Evolutionary conservation across 1,284 basidiomycete species (phyloP).

Genomic region (Cerrena zonata): DNA sequence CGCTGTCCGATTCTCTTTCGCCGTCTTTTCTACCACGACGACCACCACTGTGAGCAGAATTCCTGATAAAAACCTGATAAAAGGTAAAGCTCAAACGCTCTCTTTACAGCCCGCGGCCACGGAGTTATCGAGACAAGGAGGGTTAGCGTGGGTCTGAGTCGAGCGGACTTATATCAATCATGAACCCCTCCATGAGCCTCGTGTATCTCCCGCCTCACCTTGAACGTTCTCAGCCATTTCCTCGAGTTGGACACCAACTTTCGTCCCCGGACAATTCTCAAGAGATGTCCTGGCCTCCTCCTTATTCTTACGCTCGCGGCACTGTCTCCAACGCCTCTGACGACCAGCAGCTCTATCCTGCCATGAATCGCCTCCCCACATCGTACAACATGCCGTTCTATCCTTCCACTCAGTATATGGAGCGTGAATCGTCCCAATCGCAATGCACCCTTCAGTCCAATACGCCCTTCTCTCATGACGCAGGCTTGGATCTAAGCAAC

Average conservation of each 20-base stretch:
- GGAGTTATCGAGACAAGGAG: background rate
- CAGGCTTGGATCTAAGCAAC: background rate
- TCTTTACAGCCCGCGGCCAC: background rate
- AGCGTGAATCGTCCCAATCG: background rate
- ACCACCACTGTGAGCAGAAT: background rate
- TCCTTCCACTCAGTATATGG: background rate
- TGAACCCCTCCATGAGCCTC: constrained; percentile 24
- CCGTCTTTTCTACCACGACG: background rate
- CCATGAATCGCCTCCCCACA: constrained; percentile 22
- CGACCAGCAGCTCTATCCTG: constrained; percentile 30
- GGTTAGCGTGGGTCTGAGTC: background rate
- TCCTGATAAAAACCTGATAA: background rate
- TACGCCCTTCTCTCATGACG: background rate
- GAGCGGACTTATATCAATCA: constrained; percentile 16
- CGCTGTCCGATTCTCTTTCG: background rate
- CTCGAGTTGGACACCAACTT: constrained; percentile 15
- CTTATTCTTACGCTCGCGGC: constrained; percentile 15
- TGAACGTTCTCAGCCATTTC: constrained; percentile 9
- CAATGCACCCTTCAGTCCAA: background rate
- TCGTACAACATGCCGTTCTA: background rate
- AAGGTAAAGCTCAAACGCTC: background rate
- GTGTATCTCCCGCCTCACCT: constrained; percentile 20
- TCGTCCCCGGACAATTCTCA: constrained; percentile 14
- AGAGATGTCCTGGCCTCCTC: constrained; percentile 20
- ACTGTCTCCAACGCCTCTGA: constrained; percentile 21